Evolutionary conservation across 1,139 yeast genomes (phyloP).

Genomic region (Pichia cactophila): DNA sequence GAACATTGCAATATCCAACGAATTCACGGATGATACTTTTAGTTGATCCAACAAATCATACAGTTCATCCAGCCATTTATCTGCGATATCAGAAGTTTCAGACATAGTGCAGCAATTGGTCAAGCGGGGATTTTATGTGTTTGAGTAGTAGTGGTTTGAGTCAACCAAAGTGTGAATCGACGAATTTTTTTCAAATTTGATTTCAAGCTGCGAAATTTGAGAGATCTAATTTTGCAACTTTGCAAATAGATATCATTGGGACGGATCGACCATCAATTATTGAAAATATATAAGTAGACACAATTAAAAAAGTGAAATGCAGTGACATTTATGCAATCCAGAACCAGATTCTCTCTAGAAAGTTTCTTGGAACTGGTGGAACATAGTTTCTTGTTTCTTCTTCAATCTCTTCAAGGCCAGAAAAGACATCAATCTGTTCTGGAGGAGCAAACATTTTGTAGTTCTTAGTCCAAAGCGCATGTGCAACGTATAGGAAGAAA

Average conservation of each 20-base stretch:
- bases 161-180: not conserved
- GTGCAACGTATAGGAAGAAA: constrained; percentile 36
- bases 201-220: not conserved
- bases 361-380: constrained; percentile 32
- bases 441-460: constrained; percentile 31
- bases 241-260: too few species aligned
- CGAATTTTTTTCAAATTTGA: not conserved
- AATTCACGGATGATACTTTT: constrained; percentile 18
- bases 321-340: constrained; percentile 28
- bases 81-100: constrained; percentile 3
- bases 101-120: constrained; percentile 3
- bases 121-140: not conserved
- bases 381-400: constrained; percentile 32
- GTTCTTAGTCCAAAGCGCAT: constrained; percentile 30
- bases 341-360: constrained; percentile 34
- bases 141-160: too few species aligned
- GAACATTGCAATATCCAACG: constrained; percentile 15
- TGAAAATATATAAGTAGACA: not conserved
- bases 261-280: not conserved
- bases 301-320: not conserved
- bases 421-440: constrained; percentile 37
- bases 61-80: constrained; percentile 15
- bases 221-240: too few species aligned
- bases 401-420: constrained; percentile 39
- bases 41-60: constrained; percentile 16